Base-by-base conservation (phyloP, 805 yeast species). In the Saccharomycodes ludwigii region DNA sequence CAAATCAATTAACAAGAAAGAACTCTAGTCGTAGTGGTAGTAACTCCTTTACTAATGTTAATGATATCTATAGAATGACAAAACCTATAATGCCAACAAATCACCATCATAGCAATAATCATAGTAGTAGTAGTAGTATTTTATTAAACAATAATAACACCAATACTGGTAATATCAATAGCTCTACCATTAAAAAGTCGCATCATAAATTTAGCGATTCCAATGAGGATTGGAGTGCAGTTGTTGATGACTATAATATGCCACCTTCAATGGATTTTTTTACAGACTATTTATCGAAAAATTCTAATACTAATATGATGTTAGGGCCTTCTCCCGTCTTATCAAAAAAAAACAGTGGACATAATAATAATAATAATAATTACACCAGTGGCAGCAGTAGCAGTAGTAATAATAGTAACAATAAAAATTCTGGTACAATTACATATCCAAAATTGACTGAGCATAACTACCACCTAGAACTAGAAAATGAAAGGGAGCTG, bases 221-320 rank as follows among this genome's bases (percentile, higher is more conserved):
- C 35, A 95, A 85, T 50, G 94, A 81, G 43, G 95, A 84, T 54
- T 85, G 95, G 95, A 88, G 84, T 52, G 93, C 88, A 9, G 77
- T 74, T 27, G 74, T 69, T 34, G 72, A 68, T 28, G 62, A 59
- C 37, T 54, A 43, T 36, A 56, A 42, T 38, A 51, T 38, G 54
- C 61, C 44, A 29, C 50, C 43, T 26, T 54, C 54, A 7, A 50
- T 39, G 40, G n/a, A n/a, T n/a, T n/a, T n/a, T n/a, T n/a, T n/a
- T n/a, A 47, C 15, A 7, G 19, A 25, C 11, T 25, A 16, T 16
- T 25, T 25, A 20, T 16, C 17, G 9, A 16, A 25, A 10, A 20
- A 25, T 5, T 16, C 19, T 13, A 25, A 20, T 16, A 25, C 18
- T n/a, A 15, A 25, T 16, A 16, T 12, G 17, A 18, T 16, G 18